Conservation (phyloP, 2,329 filamentous ascomycete species). For the Elsinoe perseae region DNA sequence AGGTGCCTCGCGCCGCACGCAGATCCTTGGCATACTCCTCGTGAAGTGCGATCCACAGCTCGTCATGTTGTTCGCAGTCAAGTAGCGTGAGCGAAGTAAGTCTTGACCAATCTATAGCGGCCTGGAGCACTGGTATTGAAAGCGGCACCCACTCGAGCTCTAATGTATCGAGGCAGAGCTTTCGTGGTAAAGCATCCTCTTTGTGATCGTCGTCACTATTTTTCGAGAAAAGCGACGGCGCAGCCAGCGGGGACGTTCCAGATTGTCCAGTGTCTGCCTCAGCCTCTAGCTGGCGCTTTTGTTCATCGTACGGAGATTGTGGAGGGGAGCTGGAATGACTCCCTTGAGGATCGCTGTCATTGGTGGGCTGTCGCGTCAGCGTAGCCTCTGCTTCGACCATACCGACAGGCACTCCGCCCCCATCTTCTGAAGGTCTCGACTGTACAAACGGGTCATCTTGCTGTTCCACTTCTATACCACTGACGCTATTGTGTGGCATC, state of each 20-base stretch:
- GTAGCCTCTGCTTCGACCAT: neutral
- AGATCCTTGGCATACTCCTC: constrained; percentile 27
- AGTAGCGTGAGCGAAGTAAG: constrained; percentile 67
- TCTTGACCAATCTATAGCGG: constrained; percentile 65
- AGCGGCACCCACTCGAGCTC: constrained; percentile 68
- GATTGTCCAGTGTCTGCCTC: neutral
- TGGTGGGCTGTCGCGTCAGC: neutral
- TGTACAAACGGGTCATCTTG: neutral
- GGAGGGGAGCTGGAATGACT: neutral
- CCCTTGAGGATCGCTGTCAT: neutral
- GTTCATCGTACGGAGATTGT: neutral
- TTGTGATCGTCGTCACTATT: neutral
- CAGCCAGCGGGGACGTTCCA: neutral
- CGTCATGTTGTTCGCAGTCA: constrained; percentile 63
- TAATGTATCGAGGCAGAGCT: constrained; percentile 60
- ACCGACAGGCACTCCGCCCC: no score
- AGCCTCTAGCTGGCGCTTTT: neutral
- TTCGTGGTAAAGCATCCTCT: constrained; percentile 24
- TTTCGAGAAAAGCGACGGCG: neutral
- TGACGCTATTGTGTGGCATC: neutral
- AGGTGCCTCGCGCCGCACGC: neutral
- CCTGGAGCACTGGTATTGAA: constrained; percentile 62
- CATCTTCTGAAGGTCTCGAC: neutral
- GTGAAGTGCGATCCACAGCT: constrained; percentile 65
- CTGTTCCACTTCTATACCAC: neutral